Evolutionary conservation across 306 rosid species (phyloP).

Genomic region (Cyclanthera cordifolia): DNA sequence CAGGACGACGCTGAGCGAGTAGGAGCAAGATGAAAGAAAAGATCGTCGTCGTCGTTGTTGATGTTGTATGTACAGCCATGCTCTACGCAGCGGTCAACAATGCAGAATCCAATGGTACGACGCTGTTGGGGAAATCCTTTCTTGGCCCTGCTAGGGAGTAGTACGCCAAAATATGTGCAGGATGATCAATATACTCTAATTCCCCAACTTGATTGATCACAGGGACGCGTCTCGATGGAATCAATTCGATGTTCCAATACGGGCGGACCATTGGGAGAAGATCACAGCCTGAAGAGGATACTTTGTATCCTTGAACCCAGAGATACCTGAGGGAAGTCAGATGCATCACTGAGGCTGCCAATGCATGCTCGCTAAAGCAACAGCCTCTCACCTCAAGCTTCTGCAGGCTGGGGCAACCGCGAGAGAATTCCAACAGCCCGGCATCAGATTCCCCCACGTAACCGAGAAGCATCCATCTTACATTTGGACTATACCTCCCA

Average conservation of each 20-base stretch:
- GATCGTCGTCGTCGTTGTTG: neutral
- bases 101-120: conserved; percentile 45
- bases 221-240: conserved; percentile 45
- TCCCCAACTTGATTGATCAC: conserved; percentile 17
- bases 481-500: conserved; percentile 68
- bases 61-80: conserved; percentile 31
- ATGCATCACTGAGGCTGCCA: conserved; percentile 54
- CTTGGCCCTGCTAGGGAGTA: conserved; percentile 97
- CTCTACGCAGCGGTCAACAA: conserved; percentile 23
- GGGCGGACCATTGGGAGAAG: conserved; percentile 77
- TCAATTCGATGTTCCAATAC: conserved; percentile 79
- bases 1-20: conserved; percentile 24
- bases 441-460: conserved; percentile 73
- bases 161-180: conserved; percentile 88
- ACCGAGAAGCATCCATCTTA: conserved; percentile 98
- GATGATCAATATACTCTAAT: conserved; percentile 33
- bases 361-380: conserved; percentile 73
- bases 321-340: conserved; percentile 63
- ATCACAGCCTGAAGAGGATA: conserved; percentile 47
- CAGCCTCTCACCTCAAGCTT: conserved; percentile 93
- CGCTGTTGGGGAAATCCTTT: conserved; percentile 65
- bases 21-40: neutral
- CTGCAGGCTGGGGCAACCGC: conserved; percentile 85
- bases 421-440: conserved; percentile 66
- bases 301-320: conserved; percentile 92